These are phyloP conservation scores for Paramecium biaurelia DNA, from an alignment of 73 alveolate genomes.

Conservation along the genomic window DNA sequence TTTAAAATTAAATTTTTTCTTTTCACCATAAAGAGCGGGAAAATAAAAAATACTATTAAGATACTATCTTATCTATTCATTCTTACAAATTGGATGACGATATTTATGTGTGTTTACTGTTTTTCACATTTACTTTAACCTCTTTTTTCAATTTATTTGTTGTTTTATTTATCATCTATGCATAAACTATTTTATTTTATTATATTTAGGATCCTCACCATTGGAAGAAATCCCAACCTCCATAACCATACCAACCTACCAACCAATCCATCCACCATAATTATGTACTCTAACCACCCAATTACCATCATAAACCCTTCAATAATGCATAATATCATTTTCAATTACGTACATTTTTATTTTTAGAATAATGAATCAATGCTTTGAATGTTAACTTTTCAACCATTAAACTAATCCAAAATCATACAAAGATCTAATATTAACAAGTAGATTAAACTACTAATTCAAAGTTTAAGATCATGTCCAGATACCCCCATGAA, in stretches of 20 bases:
- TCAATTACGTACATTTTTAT: not conserved
- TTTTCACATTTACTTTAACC: not conserved
- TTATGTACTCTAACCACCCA: not conserved
- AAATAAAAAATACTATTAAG: not conserved
- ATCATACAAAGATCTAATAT: not conserved
- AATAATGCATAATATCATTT: not conserved
- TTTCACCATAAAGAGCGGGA: not conserved
- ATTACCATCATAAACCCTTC: not conserved
- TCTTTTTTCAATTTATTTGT: not conserved
- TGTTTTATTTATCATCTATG: not conserved
- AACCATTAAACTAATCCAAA: not conserved
- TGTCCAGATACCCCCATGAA: not conserved
- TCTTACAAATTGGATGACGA: not conserved
- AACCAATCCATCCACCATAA: not conserved
- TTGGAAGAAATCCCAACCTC: slow-evolving; percentile 9
- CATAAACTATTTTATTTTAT: slow-evolving; percentile 3
- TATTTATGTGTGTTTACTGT: not conserved
- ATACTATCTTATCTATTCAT: not conserved
- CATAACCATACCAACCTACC: slow-evolving; percentile 5
- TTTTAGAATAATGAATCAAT: not conserved
- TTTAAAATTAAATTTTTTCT: not conserved
- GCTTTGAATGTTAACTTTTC: not conserved
- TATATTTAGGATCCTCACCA: slow-evolving; percentile 15
- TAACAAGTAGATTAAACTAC: not conserved
- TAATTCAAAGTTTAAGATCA: not conserved